phyloP scores from a whole-genome alignment of 2,329 filamentous ascomycete genomes.

The Neopestalotiopsis sp. region DNA sequence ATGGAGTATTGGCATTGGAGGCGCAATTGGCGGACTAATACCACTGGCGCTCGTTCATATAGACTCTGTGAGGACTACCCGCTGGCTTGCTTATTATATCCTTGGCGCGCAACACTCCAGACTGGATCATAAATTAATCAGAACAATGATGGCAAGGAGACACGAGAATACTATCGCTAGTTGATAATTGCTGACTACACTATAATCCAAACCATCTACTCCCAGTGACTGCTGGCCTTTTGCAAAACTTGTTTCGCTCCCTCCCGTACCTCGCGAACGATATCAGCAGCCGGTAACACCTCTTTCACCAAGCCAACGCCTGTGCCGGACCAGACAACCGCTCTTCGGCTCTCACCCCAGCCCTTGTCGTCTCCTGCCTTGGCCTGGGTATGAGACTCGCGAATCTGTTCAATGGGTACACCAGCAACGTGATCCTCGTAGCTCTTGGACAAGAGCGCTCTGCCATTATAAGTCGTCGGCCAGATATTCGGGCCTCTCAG shows the following conservation, averaged over 20 bases:
- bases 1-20: too few species aligned
- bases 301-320: constrained; percentile 3
- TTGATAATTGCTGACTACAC: rapidly evolving
- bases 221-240: not conserved
- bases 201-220: not conserved
- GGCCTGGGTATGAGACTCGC: not conserved
- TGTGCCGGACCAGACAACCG: constrained; percentile 7
- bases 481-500: constrained; percentile 4
- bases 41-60: too few species aligned
- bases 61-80: too few species aligned
- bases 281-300: not conserved
- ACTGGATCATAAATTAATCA: too few species aligned
- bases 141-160: too few species aligned
- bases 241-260: not conserved
- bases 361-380: not conserved
- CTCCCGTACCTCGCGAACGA: not conserved
- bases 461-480: constrained; percentile 4
- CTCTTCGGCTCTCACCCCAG: constrained; percentile 5
- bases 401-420: not conserved
- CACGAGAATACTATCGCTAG: not conserved
- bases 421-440: constrained; percentile 5
- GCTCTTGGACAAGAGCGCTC: constrained; percentile 4
- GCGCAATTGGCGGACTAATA: too few species aligned
- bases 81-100: too few species aligned
- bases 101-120: too few species aligned